Conservation (phyloP, 78 protist species). For the Corallochytrium limacisporum region DNA sequence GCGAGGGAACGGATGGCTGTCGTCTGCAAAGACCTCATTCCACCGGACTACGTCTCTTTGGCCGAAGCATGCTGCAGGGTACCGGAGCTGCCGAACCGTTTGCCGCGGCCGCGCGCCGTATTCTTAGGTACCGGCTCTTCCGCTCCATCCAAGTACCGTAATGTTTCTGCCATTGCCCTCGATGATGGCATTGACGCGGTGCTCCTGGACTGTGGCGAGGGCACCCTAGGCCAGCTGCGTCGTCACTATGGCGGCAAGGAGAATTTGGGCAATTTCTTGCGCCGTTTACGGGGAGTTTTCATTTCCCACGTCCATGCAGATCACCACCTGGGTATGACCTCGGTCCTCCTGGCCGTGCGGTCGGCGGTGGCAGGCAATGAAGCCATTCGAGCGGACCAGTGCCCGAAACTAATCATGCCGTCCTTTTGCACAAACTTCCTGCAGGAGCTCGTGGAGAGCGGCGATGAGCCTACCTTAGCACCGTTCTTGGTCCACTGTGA, state of each 20-base stretch:
- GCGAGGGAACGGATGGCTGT: too few species aligned
- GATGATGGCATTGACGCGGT: background rate
- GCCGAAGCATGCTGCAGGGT: too few species aligned
- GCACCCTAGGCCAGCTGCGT: conserved; percentile 65
- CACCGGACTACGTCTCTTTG: too few species aligned
- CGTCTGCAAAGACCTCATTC: too few species aligned
- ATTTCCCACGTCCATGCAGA: conserved; percentile 95
- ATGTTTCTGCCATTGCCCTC: conserved; percentile 29
- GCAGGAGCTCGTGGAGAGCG: background rate
- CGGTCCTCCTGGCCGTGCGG: background rate
- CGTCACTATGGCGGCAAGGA: conserved; percentile 42
- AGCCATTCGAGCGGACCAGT: background rate
- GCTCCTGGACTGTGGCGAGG: conserved; percentile 87
- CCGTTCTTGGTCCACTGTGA: background rate
- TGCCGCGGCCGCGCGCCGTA: background rate
- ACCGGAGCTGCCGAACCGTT: background rate
- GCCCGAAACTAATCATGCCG: background rate
- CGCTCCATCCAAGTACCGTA: conserved; percentile 73
- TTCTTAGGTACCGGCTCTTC: conserved; percentile 88
- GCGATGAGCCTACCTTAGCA: background rate
- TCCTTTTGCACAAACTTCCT: background rate
- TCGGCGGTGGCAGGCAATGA: background rate
- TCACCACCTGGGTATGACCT: conserved; percentile 81
- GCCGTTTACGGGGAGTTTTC: conserved; percentile 22
- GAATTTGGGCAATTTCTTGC: conserved; percentile 1